Evolutionary conservation across 768 basidiomycete species (phyloP), one percentile per base, ranked within the genome.

Genomic region (Pulveroboletus sp.): DNA sequence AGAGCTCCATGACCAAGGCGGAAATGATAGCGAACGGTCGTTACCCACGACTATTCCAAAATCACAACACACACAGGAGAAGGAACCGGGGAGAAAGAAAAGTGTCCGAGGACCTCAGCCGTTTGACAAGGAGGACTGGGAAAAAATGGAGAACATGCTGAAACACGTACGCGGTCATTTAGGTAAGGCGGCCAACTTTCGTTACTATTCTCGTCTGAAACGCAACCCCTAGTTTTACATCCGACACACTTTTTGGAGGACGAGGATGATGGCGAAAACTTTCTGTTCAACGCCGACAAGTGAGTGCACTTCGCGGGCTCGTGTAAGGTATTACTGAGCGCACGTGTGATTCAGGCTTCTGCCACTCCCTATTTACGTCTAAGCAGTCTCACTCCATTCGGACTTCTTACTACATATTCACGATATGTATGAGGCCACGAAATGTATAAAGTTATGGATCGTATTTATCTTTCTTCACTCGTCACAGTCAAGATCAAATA

Each of bases 201-300:
- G 43, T n/a, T 39, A 21, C 3, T 26, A 4, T 33, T 38, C 8
- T 3, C 18, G 8, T n/a, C 52, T 50, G 8, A 42, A 6, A 40
- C 24, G 3, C 40, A 9, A 15, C 4, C 14, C 8, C n/a, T 35
- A 95, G 94, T 97, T 35, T 47, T 90, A 10, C 89, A 89, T 69
- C 84, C 94, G 2, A 88, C 76, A 14, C 81, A 83, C 10, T 97
- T 97, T 72, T 62, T 98, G 52, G 94, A 97, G 68, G 88, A 82
- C n/a, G 94, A 97, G 69, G 92, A 95, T 63, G 75, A 82, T 1
- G 85, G 87, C 6, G 86, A 94, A 57, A 97, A 98, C 66, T 95
- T 96, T 73, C 70, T 96, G 52, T 95, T 95, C 71, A 90, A 89
- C 61, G 81, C 90, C 27, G 93, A 95, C 62, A 77, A 79, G 87